Evolutionary conservation across 2,329 filamentous ascomycete genomes (phyloP), one percentile per base, ranked within the genome.

Genomic region (Colletotrichum sp.): DNA sequence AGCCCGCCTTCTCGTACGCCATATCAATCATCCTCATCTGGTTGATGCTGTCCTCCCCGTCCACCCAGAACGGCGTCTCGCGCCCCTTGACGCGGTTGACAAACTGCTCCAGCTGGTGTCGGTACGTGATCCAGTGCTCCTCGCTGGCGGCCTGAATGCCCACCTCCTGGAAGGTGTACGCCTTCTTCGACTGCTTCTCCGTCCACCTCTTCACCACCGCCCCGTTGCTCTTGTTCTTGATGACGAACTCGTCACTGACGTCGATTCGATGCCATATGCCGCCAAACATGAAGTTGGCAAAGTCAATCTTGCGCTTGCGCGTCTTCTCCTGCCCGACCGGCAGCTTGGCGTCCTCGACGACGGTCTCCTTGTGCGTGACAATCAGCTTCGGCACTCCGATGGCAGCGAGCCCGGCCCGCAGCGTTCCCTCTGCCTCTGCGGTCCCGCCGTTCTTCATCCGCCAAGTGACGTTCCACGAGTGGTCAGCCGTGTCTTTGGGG

Each of bases 21-120:
- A 84, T 83, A 78, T 90, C 89, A 34, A 90, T 79, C 81, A 86
- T 86, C 80, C 80, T 83, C 86, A 88, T 88, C 83, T 85, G 85
- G 24, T 79, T 79, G 28, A 89, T 82, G 30, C 84, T 87, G 75
- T 89, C 87, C 66, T 87, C 84, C 3, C 78, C 78, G 18, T 80
- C 79, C 9, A 89, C 80, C 86, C 88, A 89, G 4, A 83, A 73
- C 1, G 81, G 83, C 6, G 83, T 83, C 69, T 84, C 75, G 2
- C 84, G 80, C 1, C 85, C 86, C 62, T 84, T 84, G 63, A 90
- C 78, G 36, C 80, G 81, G 80, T 89, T 86, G 15, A 89, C 87
- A 78, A 90, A 90, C 75, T 86, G 82, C 80, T 90, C 87, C 34
- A 90, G 82, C 82, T 87, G 84, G 78, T 88, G 82, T 9, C 86